phyloP scores from a whole-genome alignment of 352 stramenopile species.

The Phytopythium sindhum region DNA sequence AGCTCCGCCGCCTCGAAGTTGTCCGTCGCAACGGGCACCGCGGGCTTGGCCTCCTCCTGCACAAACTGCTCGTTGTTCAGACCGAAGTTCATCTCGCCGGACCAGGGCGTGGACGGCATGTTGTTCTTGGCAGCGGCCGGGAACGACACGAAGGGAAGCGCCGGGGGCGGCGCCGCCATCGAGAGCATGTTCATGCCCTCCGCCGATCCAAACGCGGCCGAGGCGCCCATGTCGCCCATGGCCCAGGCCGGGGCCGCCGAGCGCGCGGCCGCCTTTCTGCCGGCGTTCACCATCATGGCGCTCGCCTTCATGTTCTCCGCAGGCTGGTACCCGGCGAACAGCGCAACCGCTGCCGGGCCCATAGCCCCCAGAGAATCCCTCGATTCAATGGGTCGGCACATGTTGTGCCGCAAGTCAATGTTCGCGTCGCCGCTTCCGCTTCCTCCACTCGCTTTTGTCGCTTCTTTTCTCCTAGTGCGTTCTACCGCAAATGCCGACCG shows the following conservation, averaged over 20 bases:
- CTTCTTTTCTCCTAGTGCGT: conserved; percentile 28
- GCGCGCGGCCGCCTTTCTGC: conserved; percentile 18
- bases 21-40: conserved; percentile 15
- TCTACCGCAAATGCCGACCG: conserved; percentile 16
- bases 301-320: conserved; percentile 33
- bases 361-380: conserved; percentile 79
- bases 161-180: conserved; percentile 53
- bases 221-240: conserved; percentile 18
- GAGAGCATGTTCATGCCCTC: conserved; percentile 59
- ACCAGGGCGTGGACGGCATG: conserved; percentile 56
- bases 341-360: conserved; percentile 59
- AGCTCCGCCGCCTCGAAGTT: conserved; percentile 67
- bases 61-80: conserved; percentile 34
- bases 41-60: conserved; percentile 34
- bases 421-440: conserved; percentile 6
- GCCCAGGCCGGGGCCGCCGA: conserved; percentile 14
- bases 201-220: conserved; percentile 16
- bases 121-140: conserved; percentile 31
- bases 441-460: conserved; percentile 18
- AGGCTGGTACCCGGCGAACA: conserved; percentile 76
- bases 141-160: conserved; percentile 72
- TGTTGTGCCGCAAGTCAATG: conserved; percentile 19
- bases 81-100: conserved; percentile 38
- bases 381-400: conserved; percentile 85
- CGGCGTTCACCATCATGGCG: conserved; percentile 24